A percentile compares a stretch with the other conserved stretches of the same genome.
Evolutionary conservation across 345 rosid species (phyloP).

Genomic region (Lepidium africanum): DNA sequence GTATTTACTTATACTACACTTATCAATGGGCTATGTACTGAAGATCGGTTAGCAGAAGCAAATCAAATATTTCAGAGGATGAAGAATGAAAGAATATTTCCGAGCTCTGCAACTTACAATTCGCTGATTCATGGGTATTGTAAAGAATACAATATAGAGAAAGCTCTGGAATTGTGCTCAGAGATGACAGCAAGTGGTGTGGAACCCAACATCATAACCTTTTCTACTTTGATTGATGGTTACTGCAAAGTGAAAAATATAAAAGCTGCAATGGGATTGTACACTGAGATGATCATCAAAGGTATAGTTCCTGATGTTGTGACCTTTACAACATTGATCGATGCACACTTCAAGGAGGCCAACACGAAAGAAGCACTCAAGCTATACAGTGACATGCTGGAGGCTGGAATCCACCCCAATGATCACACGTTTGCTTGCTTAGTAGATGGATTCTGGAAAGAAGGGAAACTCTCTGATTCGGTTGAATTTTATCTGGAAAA

Average conservation of each 20-base stretch:
- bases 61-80: conserved; percentile 34
- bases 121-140: conserved; percentile 53
- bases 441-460: conserved; percentile 55
- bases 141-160: conserved; percentile 40
- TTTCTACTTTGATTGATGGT: conserved; percentile 54
- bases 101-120: conserved; percentile 53
- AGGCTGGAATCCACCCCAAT: conserved; percentile 43
- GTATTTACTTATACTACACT: conserved; percentile 54
- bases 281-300: conserved; percentile 57
- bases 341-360: conserved; percentile 55
- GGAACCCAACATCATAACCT: conserved; percentile 50
- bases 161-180: conserved; percentile 51
- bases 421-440: conserved; percentile 53
- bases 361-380: conserved; percentile 46
- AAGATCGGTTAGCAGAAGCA: conserved; percentile 40
- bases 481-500: conserved; percentile 34
- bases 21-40: conserved; percentile 38
- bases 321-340: conserved; percentile 51
- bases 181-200: conserved; percentile 46
- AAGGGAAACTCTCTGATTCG: conserved; percentile 43
- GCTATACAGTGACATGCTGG: conserved; percentile 46
- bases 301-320: conserved; percentile 52
- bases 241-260: conserved; percentile 48
- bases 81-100: conserved; percentile 37
- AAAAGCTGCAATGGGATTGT: conserved; percentile 51